Percentiles rank a stretch among this genome's conserved stretches.
These are phyloP conservation scores for Fusarium pilosicola DNA, from an alignment of 2,329 filamentous ascomycete species.

Conservation along the genomic window DNA sequence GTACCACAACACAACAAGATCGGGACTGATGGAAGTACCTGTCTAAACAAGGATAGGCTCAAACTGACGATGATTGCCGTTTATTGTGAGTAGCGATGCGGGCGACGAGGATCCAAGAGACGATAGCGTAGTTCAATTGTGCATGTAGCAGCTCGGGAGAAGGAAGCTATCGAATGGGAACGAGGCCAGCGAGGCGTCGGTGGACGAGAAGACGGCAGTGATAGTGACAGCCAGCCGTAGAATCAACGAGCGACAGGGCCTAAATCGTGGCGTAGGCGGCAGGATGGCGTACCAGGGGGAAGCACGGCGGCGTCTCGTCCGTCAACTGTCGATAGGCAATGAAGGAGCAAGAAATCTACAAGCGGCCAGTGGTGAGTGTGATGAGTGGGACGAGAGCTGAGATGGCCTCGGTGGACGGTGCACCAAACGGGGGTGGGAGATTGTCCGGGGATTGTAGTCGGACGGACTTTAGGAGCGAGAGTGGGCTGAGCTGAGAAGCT, in stretches of 20 bases:
- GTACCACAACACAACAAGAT: constrained; percentile 43
- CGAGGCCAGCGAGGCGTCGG: constrained; percentile 32
- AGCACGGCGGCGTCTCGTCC: constrained; percentile 34
- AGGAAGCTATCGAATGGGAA: constrained; percentile 35
- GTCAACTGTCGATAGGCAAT: constrained; percentile 37
- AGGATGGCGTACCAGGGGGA: constrained; percentile 41
- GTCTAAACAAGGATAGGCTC: constrained; percentile 37
- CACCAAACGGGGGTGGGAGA: constrained; percentile 38
- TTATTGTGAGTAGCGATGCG: constrained; percentile 33
- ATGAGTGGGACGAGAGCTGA: constrained; percentile 48
- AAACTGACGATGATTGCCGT: constrained; percentile 31
- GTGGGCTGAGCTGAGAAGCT: constrained; percentile 39
- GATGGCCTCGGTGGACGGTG: constrained; percentile 40
- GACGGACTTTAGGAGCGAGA: constrained; percentile 32
- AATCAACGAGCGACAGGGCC: constrained; percentile 41
- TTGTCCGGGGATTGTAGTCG: constrained; percentile 39
- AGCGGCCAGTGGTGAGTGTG: constrained; percentile 35
- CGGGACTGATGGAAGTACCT: constrained; percentile 41
- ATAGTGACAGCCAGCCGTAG: constrained; percentile 34
- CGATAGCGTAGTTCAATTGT: constrained; percentile 33
- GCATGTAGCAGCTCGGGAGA: constrained; percentile 37
- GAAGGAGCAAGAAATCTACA: constrained; percentile 35
- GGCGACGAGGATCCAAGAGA: constrained; percentile 11
- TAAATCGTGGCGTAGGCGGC: constrained; percentile 40
- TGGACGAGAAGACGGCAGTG: constrained; percentile 23